Base-by-base conservation (phyloP, 305 asterid genomes). In the Ajuga reptans region DNA sequence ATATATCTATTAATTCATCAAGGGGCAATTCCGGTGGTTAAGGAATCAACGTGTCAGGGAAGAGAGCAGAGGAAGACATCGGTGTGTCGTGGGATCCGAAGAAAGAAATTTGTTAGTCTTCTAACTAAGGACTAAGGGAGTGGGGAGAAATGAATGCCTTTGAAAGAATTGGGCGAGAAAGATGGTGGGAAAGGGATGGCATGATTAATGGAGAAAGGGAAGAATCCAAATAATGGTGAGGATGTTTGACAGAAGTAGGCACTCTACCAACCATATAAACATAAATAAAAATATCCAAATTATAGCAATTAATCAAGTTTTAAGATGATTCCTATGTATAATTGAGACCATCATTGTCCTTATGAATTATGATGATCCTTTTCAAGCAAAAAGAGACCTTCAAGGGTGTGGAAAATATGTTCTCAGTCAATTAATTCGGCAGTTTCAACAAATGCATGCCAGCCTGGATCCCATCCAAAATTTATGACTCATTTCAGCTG, bases 221-320 rank as follows among this genome's bases (percentile, higher is more conserved):
- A 72, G 50, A 64, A 45, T 34, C 52, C 66, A 72, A 72, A 72
- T 54, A 64, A 27, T 72, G 65, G 56, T 27, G 71, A 62, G 57
- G 50, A 31, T 41, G 21, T 24, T 54, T 9, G 71, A 45, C 31
- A 43, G 72, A 73, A 50, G 63, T 47, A 36, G 72, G 62, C 68
- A 56, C 45, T 64, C 59, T 33, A 72, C 77, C 77, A 18, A 64
- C 72, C 63, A 65, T 64, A 66, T 47, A 33, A 61, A 56, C 33
- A 41, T 21, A 56, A 36, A 53, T 11, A 27, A 42, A 16, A 29
- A 51, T 43, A 46, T 47, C 15, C 66, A 72, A 36, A 33, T 43
- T 15, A 42, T 63, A 41, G 54, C 41, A 39, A 45, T 41, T 16
- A 53, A 42, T 64, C 52, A 50, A 71, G 14, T 60, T 43, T 71